Evolutionary conservation across 805 yeast genomes (phyloP), one percentile per base, ranked within the genome.

Genomic region (Starmerella gropengiesseri): DNA sequence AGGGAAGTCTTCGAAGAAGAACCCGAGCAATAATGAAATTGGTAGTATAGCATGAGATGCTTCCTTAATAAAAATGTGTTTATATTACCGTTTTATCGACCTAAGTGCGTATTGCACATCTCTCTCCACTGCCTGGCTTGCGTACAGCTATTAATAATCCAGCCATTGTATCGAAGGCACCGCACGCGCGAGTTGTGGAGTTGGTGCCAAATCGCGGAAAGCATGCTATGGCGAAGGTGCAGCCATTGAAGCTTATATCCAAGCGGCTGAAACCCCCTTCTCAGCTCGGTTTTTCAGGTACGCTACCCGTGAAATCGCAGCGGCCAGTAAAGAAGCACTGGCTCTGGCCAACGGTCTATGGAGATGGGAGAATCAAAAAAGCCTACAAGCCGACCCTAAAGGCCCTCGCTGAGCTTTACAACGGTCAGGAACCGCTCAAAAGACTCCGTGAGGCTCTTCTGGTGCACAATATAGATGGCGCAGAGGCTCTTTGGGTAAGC

Each of bases 301-400:
- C 30, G 6, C 17, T 25, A n/a, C 34, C 33, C 16, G 17, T 20
- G 5, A 21, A 25, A n/a, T 4, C 5, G 13, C 19, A 22, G 22
- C 16, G 22, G 18, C 34, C 35, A 4, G 32, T 44, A 6, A 27
- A 27, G 13, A 33, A 39, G 18, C 27, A 22, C 17, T 46, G 49
- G 49, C 47, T 46, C 16, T 13, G 25, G 25, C 47, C 45, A 12
- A 46, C 49, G 7, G 41, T 40, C 16, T 17, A 21, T 7, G 5
- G 5, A 4, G 9, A 29, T 16, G 49, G 49, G 2, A 12, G 8
- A 2, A 40, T 43, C 23, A 13, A 14, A 31, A 16, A 21, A 3
- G 21, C 19, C 13, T 46, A 25, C 27, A 25, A 9, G 28, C 42
- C 44, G 3, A 23, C 35, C 23, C 9, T 46, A 17, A 11, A 22